These are phyloP conservation scores for Xylaria longipes DNA, from an alignment of 495 filamentous ascomycete genomes.

Conservation along the genomic window DNA sequence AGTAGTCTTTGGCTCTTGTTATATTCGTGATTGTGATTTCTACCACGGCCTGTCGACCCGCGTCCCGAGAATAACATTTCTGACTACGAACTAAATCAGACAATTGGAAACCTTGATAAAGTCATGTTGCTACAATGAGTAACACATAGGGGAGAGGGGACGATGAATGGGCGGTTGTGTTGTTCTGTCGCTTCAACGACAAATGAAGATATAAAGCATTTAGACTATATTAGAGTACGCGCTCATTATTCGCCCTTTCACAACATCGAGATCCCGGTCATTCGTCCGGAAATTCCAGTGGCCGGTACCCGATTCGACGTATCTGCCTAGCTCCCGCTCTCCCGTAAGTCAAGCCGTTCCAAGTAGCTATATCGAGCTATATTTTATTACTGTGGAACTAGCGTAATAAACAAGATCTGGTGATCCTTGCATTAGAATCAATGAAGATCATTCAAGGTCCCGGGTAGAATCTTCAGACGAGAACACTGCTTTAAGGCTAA, in stretches of 20 bases:
- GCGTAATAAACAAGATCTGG: background rate
- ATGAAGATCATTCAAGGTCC: background rate
- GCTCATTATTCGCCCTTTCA: background rate
- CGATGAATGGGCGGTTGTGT: background rate
- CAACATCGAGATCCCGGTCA: background rate
- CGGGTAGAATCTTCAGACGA: background rate
- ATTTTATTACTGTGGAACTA: background rate
- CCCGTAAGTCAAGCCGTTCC: background rate
- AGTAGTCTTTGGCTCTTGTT: background rate
- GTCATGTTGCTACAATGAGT: background rate
- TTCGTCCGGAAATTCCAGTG: background rate
- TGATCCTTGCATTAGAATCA: background rate
- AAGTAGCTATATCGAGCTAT: background rate
- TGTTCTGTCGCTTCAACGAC: background rate
- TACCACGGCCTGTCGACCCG: constrained; percentile 3
- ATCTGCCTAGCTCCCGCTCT: background rate
- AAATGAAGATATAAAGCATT: background rate
- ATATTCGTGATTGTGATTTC: background rate
- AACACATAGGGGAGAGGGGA: background rate
- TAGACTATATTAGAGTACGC: background rate
- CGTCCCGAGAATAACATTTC: background rate
- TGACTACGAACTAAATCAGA: background rate
- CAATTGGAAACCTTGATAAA: background rate
- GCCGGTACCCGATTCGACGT: background rate
- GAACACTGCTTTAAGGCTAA: background rate